Base-by-base conservation (phyloP, 345 rosid genomes). In the Kernera saxatilis region DNA sequence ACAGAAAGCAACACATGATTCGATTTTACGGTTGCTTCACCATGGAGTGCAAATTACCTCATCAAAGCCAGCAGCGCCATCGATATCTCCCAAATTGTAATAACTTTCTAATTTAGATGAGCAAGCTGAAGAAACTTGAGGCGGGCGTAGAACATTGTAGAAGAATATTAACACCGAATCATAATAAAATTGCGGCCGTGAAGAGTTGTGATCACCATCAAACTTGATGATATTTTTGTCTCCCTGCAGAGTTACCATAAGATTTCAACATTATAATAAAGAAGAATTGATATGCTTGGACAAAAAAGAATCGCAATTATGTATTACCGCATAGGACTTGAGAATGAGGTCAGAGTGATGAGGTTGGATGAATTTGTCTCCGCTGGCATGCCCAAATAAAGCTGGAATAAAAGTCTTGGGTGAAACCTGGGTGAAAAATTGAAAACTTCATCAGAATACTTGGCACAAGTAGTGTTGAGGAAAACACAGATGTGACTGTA, bases 121-220 rank as follows among this genome's bases (percentile, higher is more conserved):
- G 75, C 65, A 67, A 51, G 80, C 49, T 62, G 87, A 63, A 52
- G 88, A 74, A 49, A 72, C 73, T 65, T 66, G 90, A 78, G 99
- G 99, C 45, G 99, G 99, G 63, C 74, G 95, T 62, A 94, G 89
- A 61, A 91, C 85, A 71, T 87, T 91, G 83, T 79, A 85, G 84
- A 94, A 91, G 90, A 94, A 94, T 73, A 88, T 80, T 75, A 97
- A 89, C 65, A 94, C 97, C 1, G 99, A 94, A 78, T 94, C 96
- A 58, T 89, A 91, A 74, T 81, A 94, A 72, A 83, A 89, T 45
- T 89, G 97, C 17, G 99, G 97, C 72, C 99, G 79, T 18, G 99
- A 87, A 36, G 97, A 82, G 77, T 94, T 94, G 79, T 91, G 97
- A 69, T 94, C 97, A 53, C 97, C 99, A 68, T 94, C 93, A 75